Conservation (phyloP, 225 moss, liverwort and hornwort species). For the Neckera pumila region DNA sequence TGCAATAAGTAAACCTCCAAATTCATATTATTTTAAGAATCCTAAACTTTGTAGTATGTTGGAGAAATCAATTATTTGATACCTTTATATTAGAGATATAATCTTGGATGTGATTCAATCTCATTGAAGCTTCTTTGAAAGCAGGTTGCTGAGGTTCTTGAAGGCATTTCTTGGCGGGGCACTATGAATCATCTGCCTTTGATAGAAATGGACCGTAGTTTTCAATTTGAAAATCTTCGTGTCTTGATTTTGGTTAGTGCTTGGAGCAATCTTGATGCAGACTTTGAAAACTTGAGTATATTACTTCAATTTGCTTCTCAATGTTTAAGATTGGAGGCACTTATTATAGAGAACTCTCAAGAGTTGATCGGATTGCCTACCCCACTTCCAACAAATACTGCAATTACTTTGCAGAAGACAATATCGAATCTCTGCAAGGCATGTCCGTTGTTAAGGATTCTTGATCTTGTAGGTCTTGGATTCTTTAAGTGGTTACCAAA, state of each 20-base stretch:
- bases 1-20: background rate
- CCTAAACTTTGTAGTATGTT: background rate
- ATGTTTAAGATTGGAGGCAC: background rate
- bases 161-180: background rate
- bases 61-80: background rate
- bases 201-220: background rate
- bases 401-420: fast-evolving
- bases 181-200: background rate
- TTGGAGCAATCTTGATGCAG: fast-evolving
- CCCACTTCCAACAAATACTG: fast-evolving
- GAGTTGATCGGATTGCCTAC: fast-evolving
- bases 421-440: background rate
- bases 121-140: background rate
- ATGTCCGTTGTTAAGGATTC: background rate
- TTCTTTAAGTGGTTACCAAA: no score
- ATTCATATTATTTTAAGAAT: background rate
- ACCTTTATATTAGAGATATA: no score
- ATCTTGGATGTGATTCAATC: background rate
- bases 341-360: background rate
- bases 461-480: background rate
- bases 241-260: background rate
- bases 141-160: background rate
- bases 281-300: background rate
- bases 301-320: background rate
- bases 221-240: background rate